Evolutionary conservation across 2,329 filamentous ascomycete species (phyloP).

Genomic region (Scolecobasidium constrictum): DNA sequence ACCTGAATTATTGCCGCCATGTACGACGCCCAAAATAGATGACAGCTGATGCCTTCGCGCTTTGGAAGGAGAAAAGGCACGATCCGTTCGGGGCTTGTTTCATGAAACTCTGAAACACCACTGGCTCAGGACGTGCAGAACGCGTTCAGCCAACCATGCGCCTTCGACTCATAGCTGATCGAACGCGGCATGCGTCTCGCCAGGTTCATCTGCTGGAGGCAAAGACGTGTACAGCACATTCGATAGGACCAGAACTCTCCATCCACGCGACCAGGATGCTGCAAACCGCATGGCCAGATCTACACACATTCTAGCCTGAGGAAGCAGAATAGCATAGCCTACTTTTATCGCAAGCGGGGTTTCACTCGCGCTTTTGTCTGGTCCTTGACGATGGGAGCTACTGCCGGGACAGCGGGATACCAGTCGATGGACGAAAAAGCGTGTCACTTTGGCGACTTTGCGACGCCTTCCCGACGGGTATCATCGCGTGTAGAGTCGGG

Average conservation of each 20-base stretch:
- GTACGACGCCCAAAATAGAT: too few species aligned
- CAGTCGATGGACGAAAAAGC: not conserved
- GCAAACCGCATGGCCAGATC: too few species aligned
- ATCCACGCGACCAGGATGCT: too few species aligned
- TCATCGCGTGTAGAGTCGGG: too few species aligned
- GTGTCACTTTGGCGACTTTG: not conserved
- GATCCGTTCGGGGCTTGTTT: not conserved
- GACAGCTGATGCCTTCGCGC: too few species aligned
- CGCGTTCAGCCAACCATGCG: slow-evolving; percentile 2
- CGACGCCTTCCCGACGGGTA: not conserved
- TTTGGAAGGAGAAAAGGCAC: not conserved
- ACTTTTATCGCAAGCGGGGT: too few species aligned
- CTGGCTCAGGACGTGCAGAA: not conserved
- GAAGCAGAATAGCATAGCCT: too few species aligned
- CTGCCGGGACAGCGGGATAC: not conserved
- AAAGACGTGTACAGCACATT: not conserved
- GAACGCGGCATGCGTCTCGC: not conserved
- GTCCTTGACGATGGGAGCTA: not conserved
- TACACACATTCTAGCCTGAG: too few species aligned
- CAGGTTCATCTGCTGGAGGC: not conserved
- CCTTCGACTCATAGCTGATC: not conserved
- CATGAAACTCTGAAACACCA: not conserved
- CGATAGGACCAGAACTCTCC: not conserved
- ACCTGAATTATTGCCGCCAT: not conserved
- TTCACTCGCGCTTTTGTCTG: not conserved